Conservation (phyloP, 2,329 filamentous ascomycete species). For the Tothia fuscella region DNA sequence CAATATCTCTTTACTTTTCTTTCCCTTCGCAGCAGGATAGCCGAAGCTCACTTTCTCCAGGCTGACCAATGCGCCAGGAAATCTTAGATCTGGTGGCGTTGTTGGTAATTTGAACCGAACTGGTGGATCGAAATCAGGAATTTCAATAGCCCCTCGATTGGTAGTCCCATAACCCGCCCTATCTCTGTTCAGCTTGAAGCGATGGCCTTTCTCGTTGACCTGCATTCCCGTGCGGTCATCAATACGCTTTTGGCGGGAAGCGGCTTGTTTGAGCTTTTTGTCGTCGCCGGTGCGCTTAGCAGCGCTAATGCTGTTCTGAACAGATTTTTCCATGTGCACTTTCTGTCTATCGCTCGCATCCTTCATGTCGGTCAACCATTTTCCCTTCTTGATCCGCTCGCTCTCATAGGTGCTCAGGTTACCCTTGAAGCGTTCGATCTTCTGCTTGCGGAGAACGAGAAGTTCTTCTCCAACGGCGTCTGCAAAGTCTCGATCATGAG, state of each 20-base stretch:
- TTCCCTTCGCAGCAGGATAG: slow-evolving; percentile 37
- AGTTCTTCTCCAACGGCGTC: slow-evolving; percentile 65
- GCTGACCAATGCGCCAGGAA: slow-evolving; percentile 61
- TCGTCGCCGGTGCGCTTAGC: slow-evolving; percentile 70
- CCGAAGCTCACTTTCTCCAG: slow-evolving; percentile 57
- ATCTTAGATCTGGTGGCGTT: slow-evolving; percentile 56
- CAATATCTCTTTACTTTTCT: slow-evolving; percentile 33
- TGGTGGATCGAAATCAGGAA: slow-evolving; percentile 46
- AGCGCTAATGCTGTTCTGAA: slow-evolving; percentile 60
- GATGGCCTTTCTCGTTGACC: slow-evolving; percentile 55
- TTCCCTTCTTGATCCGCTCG: slow-evolving; percentile 53
- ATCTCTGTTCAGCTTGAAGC: slow-evolving; percentile 75
- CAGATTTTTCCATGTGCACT: slow-evolving; percentile 68
- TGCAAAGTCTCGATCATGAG: slow-evolving; percentile 73
- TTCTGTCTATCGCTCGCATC: slow-evolving; percentile 72
- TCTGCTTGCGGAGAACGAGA: slow-evolving; percentile 61
- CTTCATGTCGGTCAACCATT: slow-evolving; percentile 61
- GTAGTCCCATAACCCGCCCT: slow-evolving; percentile 49
- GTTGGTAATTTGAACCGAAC: slow-evolving; percentile 49
- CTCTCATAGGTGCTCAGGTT: slow-evolving; percentile 61
- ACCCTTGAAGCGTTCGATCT: slow-evolving; percentile 62
- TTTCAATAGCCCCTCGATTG: slow-evolving; percentile 55
- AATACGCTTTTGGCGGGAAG: slow-evolving; percentile 71
- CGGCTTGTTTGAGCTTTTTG: slow-evolving; percentile 76
- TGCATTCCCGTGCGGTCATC: slow-evolving; percentile 71